Evolutionary conservation across 306 rosid genomes (phyloP).

Genomic region (Senna tora): DNA sequence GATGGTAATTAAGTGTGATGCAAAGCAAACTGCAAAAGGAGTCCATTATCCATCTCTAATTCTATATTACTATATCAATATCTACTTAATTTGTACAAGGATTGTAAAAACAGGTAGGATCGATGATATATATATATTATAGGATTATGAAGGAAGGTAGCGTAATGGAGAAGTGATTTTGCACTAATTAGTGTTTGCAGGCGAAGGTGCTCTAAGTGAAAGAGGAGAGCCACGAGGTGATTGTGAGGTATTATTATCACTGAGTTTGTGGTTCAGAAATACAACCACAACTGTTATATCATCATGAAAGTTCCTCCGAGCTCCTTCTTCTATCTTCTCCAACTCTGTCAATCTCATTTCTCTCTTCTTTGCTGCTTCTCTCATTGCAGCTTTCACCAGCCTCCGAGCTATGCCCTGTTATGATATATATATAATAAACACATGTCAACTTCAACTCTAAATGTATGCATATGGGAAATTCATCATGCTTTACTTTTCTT

Average conservation of each 20-base stretch:
- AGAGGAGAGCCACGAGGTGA: constrained; percentile 48
- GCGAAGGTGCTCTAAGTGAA: constrained; percentile 67
- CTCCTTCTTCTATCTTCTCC: constrained; percentile 73
- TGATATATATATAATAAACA: no score
- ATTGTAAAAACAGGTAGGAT: neutral
- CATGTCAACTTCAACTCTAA: no score
- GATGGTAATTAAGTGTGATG: neutral
- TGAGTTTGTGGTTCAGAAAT: constrained; percentile 54
- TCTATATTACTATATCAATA: no score
- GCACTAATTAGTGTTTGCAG: constrained; percentile 32
- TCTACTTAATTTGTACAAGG: neutral
- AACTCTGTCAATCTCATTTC: constrained; percentile 79
- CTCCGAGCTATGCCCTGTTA: constrained; percentile 73
- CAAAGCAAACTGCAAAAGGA: no score
- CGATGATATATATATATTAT: no score
- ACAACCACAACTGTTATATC: constrained; percentile 80
- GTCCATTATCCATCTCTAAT: neutral
- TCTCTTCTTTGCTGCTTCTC: constrained; percentile 88
- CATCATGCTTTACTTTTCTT: no score
- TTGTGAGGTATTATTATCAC: constrained; percentile 41
- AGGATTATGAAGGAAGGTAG: neutral
- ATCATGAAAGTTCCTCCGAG: constrained; percentile 86
- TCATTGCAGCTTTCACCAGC: constrained; percentile 68
- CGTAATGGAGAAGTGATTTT: neutral
- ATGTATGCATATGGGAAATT: no score